Evolutionary conservation across 1,139 yeast species (phyloP), one percentile per base, ranked within the genome.

Genomic region (Saccharomyces hybrid): DNA sequence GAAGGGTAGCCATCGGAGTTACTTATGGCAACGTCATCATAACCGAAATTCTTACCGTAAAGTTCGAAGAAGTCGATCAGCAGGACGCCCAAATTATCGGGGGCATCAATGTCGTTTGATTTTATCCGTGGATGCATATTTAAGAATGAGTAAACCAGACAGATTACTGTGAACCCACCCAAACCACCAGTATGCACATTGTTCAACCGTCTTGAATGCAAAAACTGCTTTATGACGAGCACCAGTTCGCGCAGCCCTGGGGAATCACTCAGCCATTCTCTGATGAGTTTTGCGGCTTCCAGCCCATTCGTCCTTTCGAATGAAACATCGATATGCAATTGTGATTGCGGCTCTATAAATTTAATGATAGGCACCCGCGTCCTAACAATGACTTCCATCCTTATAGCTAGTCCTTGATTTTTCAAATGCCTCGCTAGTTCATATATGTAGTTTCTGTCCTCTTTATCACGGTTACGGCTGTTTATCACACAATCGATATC

Each of bases 281-380:
- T 76, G 50, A 93, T 93, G 26, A 85, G 78, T 57, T 78, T 80
- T 0, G 97, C 98, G 0, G 98, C 96, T 8, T 80, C 84, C 2
- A 91, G 71, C 46, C 99, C 99, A 65, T 90, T 88, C 1, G 81
- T 78, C 64, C 95, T 79, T 69, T 93, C 98, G 69, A 95, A 93
- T 1, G 98, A 91, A 6, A 95, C 78, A 72, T 95, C 99, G 42
- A 95, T 84, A 61, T 88, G 91, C 47, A 91, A 81, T 27, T 80
- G 78, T 2, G 93, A 82, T 14, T 69, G 66, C 0, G 85, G 83
- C 62, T 93, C 99, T 9, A 86, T 84, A 70, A 91, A 89, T 70
- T 95, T 95, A 68, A 95, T 88, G 61, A 95, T 93, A 0, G 99
- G 99, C 8, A 95, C 99, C 59, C 93, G 84, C 1, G 99, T 96